Percentiles rank a stretch among this genome's conserved stretches.
Evolutionary conservation across 371 early-diverging fungal genomes (phyloP).

Genomic region (Phascolomyces articulosus): DNA sequence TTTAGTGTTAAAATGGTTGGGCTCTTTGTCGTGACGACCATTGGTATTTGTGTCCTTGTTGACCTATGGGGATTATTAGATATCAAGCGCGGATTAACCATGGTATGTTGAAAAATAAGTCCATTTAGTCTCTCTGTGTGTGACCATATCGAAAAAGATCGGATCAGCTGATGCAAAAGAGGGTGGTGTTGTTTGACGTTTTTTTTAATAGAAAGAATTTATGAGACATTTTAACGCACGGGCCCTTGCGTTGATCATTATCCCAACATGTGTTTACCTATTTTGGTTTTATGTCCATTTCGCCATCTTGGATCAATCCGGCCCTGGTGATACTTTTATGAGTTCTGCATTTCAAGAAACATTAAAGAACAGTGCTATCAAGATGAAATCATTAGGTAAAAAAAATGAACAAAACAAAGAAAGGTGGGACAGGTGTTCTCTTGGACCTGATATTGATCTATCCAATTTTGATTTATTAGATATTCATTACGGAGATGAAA

Average conservation of each 20-base stretch:
- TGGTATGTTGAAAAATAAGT: slow-evolving; percentile 46
- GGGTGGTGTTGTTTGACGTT: too few species aligned
- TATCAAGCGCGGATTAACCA: slow-evolving; percentile 72
- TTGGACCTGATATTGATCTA: too few species aligned
- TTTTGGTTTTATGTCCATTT: slow-evolving; percentile 87
- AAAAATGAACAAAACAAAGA: background rate
- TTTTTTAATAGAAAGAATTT: slow-evolving; percentile 61
- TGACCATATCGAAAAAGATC: too few species aligned
- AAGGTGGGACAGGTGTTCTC: too few species aligned
- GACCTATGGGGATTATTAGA: slow-evolving; percentile 95
- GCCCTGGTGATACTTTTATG: slow-evolving; percentile 96
- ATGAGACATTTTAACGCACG: slow-evolving; percentile 69
- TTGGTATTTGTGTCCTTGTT: slow-evolving; percentile 85
- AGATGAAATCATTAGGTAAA: slow-evolving; percentile 51
- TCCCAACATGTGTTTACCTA: slow-evolving; percentile 80
- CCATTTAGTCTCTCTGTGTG: too few species aligned
- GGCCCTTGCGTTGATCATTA: slow-evolving; percentile 70
- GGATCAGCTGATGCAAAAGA: background rate
- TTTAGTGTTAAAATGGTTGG: slow-evolving; percentile 98
- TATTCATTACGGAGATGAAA: slow-evolving; percentile 81
- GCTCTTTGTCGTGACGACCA: slow-evolving; percentile 78
- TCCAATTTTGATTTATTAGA: too few species aligned
- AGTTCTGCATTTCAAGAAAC: slow-evolving; percentile 88
- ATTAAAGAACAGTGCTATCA: slow-evolving; percentile 79
- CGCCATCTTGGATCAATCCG: slow-evolving; percentile 70